Conservation (phyloP, 192 early-diverging fungal genomes). For the Rhizophagus clarus region DNA sequence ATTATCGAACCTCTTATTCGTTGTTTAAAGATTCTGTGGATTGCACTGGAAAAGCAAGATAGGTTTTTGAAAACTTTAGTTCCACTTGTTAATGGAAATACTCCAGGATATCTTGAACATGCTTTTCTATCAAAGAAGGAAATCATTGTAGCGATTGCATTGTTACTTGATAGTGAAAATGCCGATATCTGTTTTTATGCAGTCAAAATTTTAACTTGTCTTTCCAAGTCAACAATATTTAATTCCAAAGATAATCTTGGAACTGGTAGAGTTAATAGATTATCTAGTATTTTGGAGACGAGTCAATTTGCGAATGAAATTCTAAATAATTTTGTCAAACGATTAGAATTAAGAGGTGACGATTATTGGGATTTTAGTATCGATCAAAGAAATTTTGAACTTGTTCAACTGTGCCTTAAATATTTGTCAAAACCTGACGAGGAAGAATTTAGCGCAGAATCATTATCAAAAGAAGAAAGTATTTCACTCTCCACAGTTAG, state of each 20-base stretch:
- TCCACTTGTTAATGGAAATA: constrained; percentile 53
- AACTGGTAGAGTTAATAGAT: constrained; percentile 7
- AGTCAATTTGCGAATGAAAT: constrained; percentile 65
- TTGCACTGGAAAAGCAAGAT: constrained; percentile 74
- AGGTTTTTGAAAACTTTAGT: constrained; percentile 68
- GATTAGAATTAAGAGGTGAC: constrained; percentile 64
- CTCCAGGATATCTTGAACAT: constrained; percentile 67
- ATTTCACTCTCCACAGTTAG: constrained; percentile 59
- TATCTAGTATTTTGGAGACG: constrained; percentile 1
- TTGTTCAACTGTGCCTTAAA: constrained; percentile 44
- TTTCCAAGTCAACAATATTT: constrained; percentile 77
- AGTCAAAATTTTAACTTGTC: constrained; percentile 67
- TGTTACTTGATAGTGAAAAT: constrained; percentile 66
- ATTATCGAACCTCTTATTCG: constrained; percentile 45
- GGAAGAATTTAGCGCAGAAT: constrained; percentile 21
- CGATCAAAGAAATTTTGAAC: constrained; percentile 7
- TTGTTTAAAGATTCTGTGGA: constrained; percentile 64
- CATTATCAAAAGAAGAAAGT: constrained; percentile 41
- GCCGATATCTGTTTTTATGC: constrained; percentile 74
- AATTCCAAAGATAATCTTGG: constrained; percentile 46
- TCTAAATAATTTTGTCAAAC: constrained; percentile 73
- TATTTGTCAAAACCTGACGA: constrained; percentile 34
- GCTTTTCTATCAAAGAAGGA: constrained; percentile 70
- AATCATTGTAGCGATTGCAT: constrained; percentile 73
- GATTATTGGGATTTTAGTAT: constrained; percentile 34